Conservation (phyloP, 257 asterid genomes). For the Vinca minor region DNA sequence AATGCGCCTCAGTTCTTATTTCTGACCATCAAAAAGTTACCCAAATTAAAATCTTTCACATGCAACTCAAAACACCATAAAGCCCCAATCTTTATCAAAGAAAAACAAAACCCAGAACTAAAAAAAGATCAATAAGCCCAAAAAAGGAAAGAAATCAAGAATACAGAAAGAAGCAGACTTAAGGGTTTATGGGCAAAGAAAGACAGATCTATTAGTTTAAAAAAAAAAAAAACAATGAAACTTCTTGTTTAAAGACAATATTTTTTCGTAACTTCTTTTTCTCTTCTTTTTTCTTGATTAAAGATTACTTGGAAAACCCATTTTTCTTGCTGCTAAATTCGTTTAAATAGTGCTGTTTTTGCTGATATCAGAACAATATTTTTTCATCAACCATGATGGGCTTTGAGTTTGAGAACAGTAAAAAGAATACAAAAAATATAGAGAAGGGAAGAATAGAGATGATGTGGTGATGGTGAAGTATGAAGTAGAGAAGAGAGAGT, state of each 20-base stretch:
- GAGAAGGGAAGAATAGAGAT: constrained; percentile 15
- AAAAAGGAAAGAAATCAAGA: neutral
- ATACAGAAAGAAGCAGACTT: constrained; percentile 10
- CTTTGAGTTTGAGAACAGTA: constrained; percentile 11
- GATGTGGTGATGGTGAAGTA: constrained; percentile 25
- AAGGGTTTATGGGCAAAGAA: constrained; percentile 24
- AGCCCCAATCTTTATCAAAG: neutral
- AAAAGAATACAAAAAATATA: constrained; percentile 1
- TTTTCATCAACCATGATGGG: constrained; percentile 12
- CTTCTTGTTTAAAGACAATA: constrained; percentile 6
- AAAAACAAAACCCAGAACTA: neutral
- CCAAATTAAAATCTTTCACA: constrained; percentile 14
- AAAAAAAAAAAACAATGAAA: too few relatives aligned
- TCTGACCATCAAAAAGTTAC: neutral
- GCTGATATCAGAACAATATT: constrained; percentile 2
- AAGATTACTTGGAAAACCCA: neutral
- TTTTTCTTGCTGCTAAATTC: neutral
- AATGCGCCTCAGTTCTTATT: constrained; percentile 17
- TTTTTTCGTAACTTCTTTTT: constrained; percentile 9
- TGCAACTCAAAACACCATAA: constrained; percentile 22
- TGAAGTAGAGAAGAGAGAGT: constrained; percentile 18
- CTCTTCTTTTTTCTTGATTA: neutral
- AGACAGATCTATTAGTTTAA: constrained; percentile 51
- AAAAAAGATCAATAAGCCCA: constrained; percentile 11
- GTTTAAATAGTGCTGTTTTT: neutral